Percentiles rank a stretch among this genome's conserved stretches.
These are phyloP conservation scores for Hymenoscyphus linearis DNA, from an alignment of 2,329 filamentous ascomycete genomes.

Conservation along the genomic window DNA sequence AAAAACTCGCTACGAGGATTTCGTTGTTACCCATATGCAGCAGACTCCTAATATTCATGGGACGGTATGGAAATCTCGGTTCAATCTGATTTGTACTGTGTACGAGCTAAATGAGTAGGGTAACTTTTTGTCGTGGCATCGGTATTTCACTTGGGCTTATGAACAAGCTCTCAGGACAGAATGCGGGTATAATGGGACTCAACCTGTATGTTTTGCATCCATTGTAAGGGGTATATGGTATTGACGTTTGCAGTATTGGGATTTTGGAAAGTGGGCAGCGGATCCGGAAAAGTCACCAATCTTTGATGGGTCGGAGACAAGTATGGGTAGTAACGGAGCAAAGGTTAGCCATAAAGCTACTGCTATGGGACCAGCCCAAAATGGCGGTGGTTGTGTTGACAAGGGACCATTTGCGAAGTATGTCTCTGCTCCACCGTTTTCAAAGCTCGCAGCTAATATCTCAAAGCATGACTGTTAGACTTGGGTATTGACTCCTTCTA, in stretches of 20 bases:
- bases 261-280: constrained; percentile 45
- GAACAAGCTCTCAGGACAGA: constrained; percentile 38
- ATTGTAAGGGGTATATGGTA: constrained; percentile 25
- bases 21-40: constrained; percentile 34
- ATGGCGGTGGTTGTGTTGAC: constrained; percentile 49
- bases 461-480: constrained; percentile 33
- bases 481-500: constrained; percentile 38
- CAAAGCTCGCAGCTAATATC: constrained; percentile 2
- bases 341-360: constrained; percentile 28
- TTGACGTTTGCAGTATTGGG: constrained; percentile 32
- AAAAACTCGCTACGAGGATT: constrained; percentile 35
- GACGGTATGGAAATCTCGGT: constrained; percentile 24
- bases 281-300: constrained; percentile 45
- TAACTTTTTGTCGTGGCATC: constrained; percentile 40
- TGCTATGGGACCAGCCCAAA: constrained; percentile 33
- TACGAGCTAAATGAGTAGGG: constrained; percentile 8
- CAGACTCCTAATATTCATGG: constrained; percentile 25
- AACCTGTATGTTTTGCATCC: constrained; percentile 36
- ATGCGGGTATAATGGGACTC: constrained; percentile 39
- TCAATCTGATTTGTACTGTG: background rate
- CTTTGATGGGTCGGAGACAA: constrained; percentile 48
- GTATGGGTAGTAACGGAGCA: constrained; percentile 43
- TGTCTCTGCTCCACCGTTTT: background rate
- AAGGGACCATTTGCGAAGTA: constrained; percentile 40
- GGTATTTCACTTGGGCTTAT: constrained; percentile 37